These are phyloP conservation scores for Theileria orientalis DNA, from an alignment of 169 alveolate genomes.

Conservation along the genomic window DNA sequence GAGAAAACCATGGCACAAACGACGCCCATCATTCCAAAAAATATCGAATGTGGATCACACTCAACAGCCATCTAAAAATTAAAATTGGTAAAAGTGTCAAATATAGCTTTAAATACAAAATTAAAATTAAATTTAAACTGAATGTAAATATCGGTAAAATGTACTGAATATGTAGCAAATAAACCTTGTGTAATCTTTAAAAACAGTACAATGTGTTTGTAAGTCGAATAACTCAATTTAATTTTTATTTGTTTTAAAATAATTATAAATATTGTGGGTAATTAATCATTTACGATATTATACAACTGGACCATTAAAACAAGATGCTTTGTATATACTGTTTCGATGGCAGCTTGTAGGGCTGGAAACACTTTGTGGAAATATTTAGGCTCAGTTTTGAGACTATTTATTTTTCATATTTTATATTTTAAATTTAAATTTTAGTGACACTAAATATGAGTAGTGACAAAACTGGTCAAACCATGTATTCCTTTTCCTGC, in stretches of 20 bases:
- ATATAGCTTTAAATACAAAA: background rate
- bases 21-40: slow-evolving; percentile 98
- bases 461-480: too few relatives aligned
- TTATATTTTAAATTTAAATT: too few relatives aligned
- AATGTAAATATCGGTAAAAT: background rate
- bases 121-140: background rate
- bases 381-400: too few relatives aligned
- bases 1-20: slow-evolving; percentile 97
- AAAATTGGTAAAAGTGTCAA: background rate
- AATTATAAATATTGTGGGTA: background rate
- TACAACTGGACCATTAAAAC: background rate
- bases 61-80: slow-evolving; percentile 26
- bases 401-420: too few relatives aligned
- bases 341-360: too few relatives aligned
- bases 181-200: slow-evolving; percentile 1
- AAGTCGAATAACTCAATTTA: background rate
- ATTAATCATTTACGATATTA: slow-evolving; percentile 8
- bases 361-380: too few relatives aligned
- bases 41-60: slow-evolving; percentile 91
- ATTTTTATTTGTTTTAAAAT: background rate
- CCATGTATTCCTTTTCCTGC: too few relatives aligned
- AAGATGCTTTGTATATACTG: background rate
- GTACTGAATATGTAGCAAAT: background rate
- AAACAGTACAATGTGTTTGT: background rate
- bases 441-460: too few relatives aligned